Conservation (phyloP, 1,284 basidiomycete genomes). For the Tremellales sp. region DNA sequence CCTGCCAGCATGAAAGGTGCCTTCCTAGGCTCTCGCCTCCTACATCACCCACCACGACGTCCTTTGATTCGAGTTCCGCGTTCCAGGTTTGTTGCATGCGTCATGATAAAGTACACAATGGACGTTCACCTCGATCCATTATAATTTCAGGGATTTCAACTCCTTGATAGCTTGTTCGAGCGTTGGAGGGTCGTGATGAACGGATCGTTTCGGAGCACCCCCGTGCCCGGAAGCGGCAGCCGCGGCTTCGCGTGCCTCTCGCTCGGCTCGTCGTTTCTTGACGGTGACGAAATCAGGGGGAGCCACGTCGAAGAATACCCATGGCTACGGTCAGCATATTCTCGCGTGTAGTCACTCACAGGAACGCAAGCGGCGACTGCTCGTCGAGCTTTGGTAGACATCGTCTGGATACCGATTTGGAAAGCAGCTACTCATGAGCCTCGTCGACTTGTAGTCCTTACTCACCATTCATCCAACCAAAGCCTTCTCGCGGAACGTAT, state of each 20-base stretch:
- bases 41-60: too few relatives aligned
- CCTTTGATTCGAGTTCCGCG: too few relatives aligned
- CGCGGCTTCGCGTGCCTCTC: slow-evolving; percentile 55
- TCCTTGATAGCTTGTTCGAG: slow-evolving; percentile 34
- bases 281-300: slow-evolving; percentile 55
- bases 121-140: too few relatives aligned
- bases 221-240: slow-evolving; percentile 47
- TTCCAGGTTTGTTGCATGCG: too few relatives aligned
- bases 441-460: background rate
- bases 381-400: slow-evolving; percentile 88
- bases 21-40: too few relatives aligned
- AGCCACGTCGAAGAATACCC: slow-evolving; percentile 46
- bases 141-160: slow-evolving; percentile 23
- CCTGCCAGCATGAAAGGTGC: too few relatives aligned
- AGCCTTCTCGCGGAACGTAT: slow-evolving; percentile 92
- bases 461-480: slow-evolving; percentile 90
- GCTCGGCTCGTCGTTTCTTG: slow-evolving; percentile 47
- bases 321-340: slow-evolving; percentile 19
- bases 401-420: slow-evolving; percentile 90
- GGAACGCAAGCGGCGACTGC: slow-evolving; percentile 77
- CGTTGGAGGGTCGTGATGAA: slow-evolving; percentile 33
- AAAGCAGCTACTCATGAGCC: slow-evolving; percentile 64
- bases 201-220: slow-evolving; percentile 26
- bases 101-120: too few relatives aligned
- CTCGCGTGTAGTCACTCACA: slow-evolving; percentile 17